phyloP scores from a whole-genome alignment of 176 grass and related monocot species.

The Hyparrhenia diplandra region DNA sequence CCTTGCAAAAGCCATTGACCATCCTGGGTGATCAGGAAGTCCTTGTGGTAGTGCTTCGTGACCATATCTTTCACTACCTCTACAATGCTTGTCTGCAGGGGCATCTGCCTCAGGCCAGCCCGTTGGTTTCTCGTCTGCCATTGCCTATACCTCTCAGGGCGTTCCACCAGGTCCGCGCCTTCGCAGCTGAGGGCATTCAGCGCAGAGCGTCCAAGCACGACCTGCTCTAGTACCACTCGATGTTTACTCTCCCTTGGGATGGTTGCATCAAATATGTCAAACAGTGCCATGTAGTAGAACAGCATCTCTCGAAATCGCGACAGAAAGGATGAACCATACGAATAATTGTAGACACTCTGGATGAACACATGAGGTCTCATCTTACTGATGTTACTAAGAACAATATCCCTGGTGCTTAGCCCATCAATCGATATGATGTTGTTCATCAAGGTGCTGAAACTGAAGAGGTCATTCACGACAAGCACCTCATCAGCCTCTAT shows the following conservation, averaged over 20 bases:
- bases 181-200: neutral
- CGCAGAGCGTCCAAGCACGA: neutral
- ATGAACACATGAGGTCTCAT: too few species aligned
- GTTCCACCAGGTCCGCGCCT: neutral
- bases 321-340: neutral
- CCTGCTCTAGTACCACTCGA: neutral
- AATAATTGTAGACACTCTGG: neutral
- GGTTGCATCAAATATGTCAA: neutral
- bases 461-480: constrained; percentile 12
- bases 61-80: neutral
- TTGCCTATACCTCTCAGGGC: neutral
- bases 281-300: neutral
- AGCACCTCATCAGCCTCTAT: constrained; percentile 33
- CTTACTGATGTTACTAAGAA: too few species aligned
- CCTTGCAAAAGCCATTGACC: neutral
- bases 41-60: neutral
- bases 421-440: too few species aligned
- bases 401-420: too few species aligned
- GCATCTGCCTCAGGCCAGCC: neutral
- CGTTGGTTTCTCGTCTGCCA: neutral
- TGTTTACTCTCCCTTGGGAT: neutral
- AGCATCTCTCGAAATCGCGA: neutral
- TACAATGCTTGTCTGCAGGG: neutral
- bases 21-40: neutral
- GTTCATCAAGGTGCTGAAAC: neutral